Base-by-base conservation (phyloP, 2,329 filamentous ascomycete genomes). In the Dichotomopilus funicola region DNA sequence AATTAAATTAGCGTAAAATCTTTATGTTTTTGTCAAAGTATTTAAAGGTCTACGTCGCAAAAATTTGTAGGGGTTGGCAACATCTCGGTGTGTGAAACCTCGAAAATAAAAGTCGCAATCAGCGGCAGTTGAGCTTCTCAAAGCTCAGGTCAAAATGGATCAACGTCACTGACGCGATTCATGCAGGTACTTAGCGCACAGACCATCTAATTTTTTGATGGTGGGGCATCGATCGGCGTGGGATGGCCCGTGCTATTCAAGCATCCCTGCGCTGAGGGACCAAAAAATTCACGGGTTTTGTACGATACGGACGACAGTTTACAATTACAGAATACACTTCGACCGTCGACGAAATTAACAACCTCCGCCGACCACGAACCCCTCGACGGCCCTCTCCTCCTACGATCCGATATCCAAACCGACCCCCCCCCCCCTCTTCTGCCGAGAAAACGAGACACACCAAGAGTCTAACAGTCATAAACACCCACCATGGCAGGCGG, bases 401-500 rank as follows among this genome's bases (percentile, higher is more conserved):
- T 11, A n/a, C 33, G 31, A 37, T 41, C 19, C 27, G 12, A 7
- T 19, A 31, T 6, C 42, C 46, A 36, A 27, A 44, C 27, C 35
- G 36, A 13, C 10, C 9, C 13, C n/a, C 10, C 37, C 42, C 19
- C n/a, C 6, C n/a, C 38, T 8, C 56, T 36, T 27, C 19, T 27
- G 19, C 19, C 19, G 19, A 27, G 3, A 27, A 27, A 27, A 27
- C n/a, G n/a, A 27, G 19, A 27, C 2, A 27, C 19, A 27, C 19
- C 3, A 27, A 27, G 19, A 27, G 19, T 27, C 19, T 6, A 13
- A 42, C 3, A 42, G 11, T n/a, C 12, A 42, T 6, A 6, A 40
- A 40, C 57, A 54, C 55, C 59, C 63, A 69, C 58, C 96, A 96
- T 96, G 91, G 91, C 90, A 62, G 91, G 91, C 67, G 90, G 89